These are phyloP conservation scores for Huntiella moniliformis DNA, from an alignment of 2,329 filamentous ascomycete species.

Conservation along the genomic window DNA sequence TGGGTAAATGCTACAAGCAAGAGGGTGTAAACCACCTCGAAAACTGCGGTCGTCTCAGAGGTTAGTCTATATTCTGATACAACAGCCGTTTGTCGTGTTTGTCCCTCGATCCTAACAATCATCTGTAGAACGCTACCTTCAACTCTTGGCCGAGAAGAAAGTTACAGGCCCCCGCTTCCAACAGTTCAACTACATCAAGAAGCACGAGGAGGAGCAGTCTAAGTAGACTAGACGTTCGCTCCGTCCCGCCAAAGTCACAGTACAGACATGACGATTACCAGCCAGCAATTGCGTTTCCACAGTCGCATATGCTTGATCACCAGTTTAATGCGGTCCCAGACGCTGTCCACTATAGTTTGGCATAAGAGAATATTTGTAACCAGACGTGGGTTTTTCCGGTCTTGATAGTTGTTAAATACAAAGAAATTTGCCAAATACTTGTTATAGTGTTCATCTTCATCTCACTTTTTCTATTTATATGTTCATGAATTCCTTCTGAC, in stretches of 20 bases:
- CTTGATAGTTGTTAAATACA: no score
- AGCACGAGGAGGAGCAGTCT: slow-evolving; percentile 23
- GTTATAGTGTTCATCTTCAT: no score
- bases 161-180: slow-evolving; percentile 63
- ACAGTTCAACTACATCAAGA: slow-evolving; percentile 55
- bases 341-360: background rate
- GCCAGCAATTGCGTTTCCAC: slow-evolving; percentile 7
- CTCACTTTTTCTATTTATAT: no score
- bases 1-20: slow-evolving; percentile 68
- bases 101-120: slow-evolving; percentile 9
- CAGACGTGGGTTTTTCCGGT: no score
- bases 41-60: slow-evolving; percentile 67
- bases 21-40: slow-evolving; percentile 78
- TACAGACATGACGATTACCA: slow-evolving; percentile 9
- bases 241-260: background rate
- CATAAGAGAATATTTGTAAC: no score
- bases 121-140: slow-evolving; percentile 54
- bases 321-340: slow-evolving; percentile 9
- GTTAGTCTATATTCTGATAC: slow-evolving; percentile 30
- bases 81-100: background rate
- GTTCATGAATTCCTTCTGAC: no score
- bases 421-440: no score
- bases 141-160: slow-evolving; percentile 57
- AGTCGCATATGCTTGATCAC: background rate
- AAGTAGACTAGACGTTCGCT: background rate